Percentiles rank a stretch among this genome's conserved stretches.
Evolutionary conservation across 1,284 basidiomycete genomes (phyloP).

Genomic region (Xerocomus nothofagi): DNA sequence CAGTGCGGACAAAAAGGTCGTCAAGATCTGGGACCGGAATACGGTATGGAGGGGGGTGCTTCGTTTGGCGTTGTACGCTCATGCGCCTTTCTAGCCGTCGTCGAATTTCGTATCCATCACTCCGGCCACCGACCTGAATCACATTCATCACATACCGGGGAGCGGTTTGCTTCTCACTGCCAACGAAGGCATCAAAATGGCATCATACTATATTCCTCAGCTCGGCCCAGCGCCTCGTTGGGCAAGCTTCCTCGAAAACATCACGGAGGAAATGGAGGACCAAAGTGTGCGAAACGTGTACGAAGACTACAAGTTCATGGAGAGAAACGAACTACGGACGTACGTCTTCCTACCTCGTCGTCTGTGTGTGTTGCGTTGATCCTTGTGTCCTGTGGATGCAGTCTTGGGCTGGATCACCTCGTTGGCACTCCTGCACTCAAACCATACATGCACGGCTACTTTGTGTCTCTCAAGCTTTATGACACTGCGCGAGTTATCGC

Average conservation of each 20-base stretch:
- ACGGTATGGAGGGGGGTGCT: constrained; percentile 50
- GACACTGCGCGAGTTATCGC: constrained; percentile 93
- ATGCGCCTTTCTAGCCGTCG: constrained; percentile 54
- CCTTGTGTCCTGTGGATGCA: constrained; percentile 33
- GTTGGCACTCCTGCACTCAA: constrained; percentile 93
- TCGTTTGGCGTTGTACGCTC: constrained; percentile 3
- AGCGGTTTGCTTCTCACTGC: constrained; percentile 87
- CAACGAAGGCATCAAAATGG: constrained; percentile 92
- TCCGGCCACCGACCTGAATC: constrained; percentile 84
- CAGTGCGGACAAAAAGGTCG: constrained; percentile 90
- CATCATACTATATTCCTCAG: constrained; percentile 91
- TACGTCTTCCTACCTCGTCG: constrained; percentile 41
- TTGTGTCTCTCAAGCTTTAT: constrained; percentile 93
- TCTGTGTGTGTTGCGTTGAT: constrained; percentile 4
- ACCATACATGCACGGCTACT: constrained; percentile 99
- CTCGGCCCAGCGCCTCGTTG: constrained; percentile 95
- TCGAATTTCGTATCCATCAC: constrained; percentile 93
- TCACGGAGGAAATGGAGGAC: constrained; percentile 97
- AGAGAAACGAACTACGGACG: constrained; percentile 83
- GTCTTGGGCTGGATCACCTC: constrained; percentile 91
- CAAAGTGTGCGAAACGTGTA: constrained; percentile 78
- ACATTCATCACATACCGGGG: constrained; percentile 84
- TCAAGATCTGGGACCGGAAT: constrained; percentile 93
- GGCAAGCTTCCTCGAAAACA: constrained; percentile 97
- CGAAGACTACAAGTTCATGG: constrained; percentile 98